Percentiles rank a stretch among this genome's conserved stretches.
Conservation (phyloP, 768 basidiomycete genomes). For the Fistulinella prunicolor region DNA sequence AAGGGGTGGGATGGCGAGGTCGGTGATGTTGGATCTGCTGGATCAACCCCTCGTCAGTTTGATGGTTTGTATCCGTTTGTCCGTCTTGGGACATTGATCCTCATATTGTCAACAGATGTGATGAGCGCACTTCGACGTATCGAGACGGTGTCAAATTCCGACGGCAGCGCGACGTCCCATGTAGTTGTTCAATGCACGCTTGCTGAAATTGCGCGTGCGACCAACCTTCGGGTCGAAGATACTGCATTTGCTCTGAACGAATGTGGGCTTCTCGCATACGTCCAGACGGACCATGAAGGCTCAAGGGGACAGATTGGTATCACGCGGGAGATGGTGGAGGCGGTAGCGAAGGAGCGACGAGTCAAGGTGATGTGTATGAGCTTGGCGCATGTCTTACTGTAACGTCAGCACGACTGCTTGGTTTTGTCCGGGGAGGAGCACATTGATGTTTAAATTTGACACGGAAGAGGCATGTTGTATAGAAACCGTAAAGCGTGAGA, state of each 20-base stretch:
- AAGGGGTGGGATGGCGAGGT: slow-evolving; percentile 80
- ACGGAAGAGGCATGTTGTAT: slow-evolving; percentile 21
- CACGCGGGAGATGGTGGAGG: slow-evolving; percentile 64
- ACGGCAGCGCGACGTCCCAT: slow-evolving; percentile 72
- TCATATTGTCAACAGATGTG: slow-evolving; percentile 38
- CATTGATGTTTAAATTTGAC: no score
- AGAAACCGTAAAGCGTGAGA: slow-evolving; percentile 20
- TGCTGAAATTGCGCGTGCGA: slow-evolving; percentile 72
- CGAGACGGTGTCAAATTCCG: slow-evolving; percentile 53
- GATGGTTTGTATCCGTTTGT: slow-evolving; percentile 36
- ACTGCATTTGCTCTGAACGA: slow-evolving; percentile 87
- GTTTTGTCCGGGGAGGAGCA: not conserved
- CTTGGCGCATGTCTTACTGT: slow-evolving; percentile 53
- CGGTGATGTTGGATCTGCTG: slow-evolving; percentile 34
- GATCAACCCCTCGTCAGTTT: slow-evolving; percentile 34
- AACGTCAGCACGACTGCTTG: not conserved
- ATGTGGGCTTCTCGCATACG: slow-evolving; percentile 66
- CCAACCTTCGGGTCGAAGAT: slow-evolving; percentile 82
- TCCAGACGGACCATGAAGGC: slow-evolving; percentile 30
- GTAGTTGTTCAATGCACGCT: slow-evolving; percentile 69
- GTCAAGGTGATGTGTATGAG: slow-evolving; percentile 72
- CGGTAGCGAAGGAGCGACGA: slow-evolving; percentile 60
- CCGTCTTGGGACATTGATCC: not conserved
- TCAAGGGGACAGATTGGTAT: slow-evolving; percentile 50
- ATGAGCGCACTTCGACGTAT: slow-evolving; percentile 55